Base-by-base conservation (phyloP, 2,329 filamentous ascomycete genomes). In the Zopfia rhizophila region DNA sequence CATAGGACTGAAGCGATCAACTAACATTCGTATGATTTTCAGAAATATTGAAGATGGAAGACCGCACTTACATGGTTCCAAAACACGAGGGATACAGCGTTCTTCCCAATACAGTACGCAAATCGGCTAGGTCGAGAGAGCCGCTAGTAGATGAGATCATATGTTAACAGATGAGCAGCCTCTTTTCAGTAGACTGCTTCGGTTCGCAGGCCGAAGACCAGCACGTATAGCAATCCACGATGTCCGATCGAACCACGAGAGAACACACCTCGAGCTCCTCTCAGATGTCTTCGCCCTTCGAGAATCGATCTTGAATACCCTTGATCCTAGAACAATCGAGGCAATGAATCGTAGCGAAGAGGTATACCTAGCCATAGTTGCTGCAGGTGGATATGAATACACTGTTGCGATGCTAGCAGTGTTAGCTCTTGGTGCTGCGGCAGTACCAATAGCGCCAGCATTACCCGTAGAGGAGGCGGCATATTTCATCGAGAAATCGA, bases 341-440 rank as follows among this genome's bases (percentile, higher is more conserved):
- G 60, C 65, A 13, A 55, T 74, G 19, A 52, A 66, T 4, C 58
- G 55, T 8, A 58, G 68, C 43, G 61, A 72, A 32, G 74, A 74
- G 38, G 70, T 76, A 11, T 78, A 74, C 51, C 71, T 79, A 33
- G 73, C 72, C 18, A 65, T 79, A 4, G 61, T 80, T 22, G 76
- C 75, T 8, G 66, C 74, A 3, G 75, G 75, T 5, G 72, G 77
- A 4, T 79, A 79, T 53, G 76, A 78, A 43, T 80, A 74, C 53
- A 68, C 73, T 3, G 74, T 79, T n/a, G 76, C 72, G 4, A 75
- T 78, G 51, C 64, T 79, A 19, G 72, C 76, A 4, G 67, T 77
- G n/a, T 62, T 78, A 23, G 76, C 77, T 7, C 49, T 77, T 2
- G 76, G 76, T 13, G 78, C 73, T 3, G 77, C 75, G 11, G 72